Evolutionary conservation across 768 basidiomycete genomes (phyloP).

Genomic region (Gelatoporia subvermispora): DNA sequence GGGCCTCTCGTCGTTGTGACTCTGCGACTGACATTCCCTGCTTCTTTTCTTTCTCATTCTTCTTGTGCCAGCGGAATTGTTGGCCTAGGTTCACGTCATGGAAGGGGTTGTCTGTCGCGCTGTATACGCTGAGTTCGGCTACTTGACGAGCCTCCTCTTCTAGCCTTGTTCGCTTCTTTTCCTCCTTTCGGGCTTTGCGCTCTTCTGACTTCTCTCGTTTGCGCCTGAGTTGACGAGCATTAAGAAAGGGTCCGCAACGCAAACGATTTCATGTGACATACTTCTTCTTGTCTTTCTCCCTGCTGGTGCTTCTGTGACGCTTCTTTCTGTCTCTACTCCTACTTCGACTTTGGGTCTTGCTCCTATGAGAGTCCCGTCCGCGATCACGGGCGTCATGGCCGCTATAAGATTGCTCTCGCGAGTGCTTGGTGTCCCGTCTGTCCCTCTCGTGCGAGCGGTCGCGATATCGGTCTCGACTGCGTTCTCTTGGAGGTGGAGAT

Average conservation of each 20-base stretch:
- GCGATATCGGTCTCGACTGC: conserved; percentile 16
- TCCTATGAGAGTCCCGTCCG: conserved; percentile 10
- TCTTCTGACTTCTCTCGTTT: conserved; percentile 88
- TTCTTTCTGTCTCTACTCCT: conserved; percentile 24
- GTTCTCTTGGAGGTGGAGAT: conserved; percentile 35
- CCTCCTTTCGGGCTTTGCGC: conserved; percentile 76
- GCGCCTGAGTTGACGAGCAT: conserved; percentile 40
- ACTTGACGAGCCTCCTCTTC: conserved; percentile 91
- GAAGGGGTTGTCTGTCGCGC: conserved; percentile 95
- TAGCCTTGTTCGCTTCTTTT: conserved; percentile 77
- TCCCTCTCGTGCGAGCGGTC: conserved; percentile 29
- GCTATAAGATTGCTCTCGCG: conserved; percentile 15
- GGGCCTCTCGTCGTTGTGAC: conserved; percentile 70
- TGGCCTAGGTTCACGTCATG: conserved; percentile 95
- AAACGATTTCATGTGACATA: conserved; percentile 24
- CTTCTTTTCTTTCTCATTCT: conserved; percentile 93
- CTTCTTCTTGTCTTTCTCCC: conserved; percentile 44
- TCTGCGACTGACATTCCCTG: conserved; percentile 77
- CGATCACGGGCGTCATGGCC: conserved; percentile 18
- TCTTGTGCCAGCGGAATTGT: conserved; percentile 99
- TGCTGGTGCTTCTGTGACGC: conserved; percentile 26
- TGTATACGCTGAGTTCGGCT: conserved; percentile 94
- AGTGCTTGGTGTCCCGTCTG: conserved; percentile 9
- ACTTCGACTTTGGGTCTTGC: conserved; percentile 29
- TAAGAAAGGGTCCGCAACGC: too few relatives aligned